Base-by-base conservation (phyloP, 2,329 filamentous ascomycete genomes). In the Acrocalymma vagum region DNA sequence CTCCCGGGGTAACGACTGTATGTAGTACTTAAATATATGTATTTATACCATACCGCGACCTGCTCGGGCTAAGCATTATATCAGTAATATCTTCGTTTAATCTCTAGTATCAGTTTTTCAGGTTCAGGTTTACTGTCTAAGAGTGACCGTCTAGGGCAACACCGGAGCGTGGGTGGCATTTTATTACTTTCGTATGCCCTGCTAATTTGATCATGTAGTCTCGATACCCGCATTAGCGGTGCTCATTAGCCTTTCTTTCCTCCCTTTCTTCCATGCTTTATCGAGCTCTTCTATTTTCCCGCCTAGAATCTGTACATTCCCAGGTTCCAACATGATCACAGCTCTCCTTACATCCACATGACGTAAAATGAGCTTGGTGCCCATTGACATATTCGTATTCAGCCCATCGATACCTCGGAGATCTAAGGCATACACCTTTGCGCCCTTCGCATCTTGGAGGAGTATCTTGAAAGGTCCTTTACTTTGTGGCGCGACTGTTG, bases 231-330 rank as follows among this genome's bases (percentile, higher is more conserved):
- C 36, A 16, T 46, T 63, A 8, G 85, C 80, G 9, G 78, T 80
- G 34, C 81, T 79, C 62, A 83, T 84, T 45, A 97, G 68, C 50
- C 82, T 80, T 32, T 78, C 79, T 67, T 96, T 85, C 50, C 88
- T 79, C 2, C 83, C 83, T 10, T 85, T 82, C 30, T 78, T 78
- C 93, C 93, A 97, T 6, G 78, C 78, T 62, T 83, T 85, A 62
- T 97, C 89, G 78, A 91, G 82, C 0, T 75, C 76, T 38, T 96
- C 91, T 29, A 97, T 80, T 72, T 89, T 95, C 0, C 94, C 94
- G 2, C 94, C 94, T n/a, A 96, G 70, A 2, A 95, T 63, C n/a
- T 81, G 78, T 38, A 84, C 85, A 41, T 70, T 83, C 2, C 73
- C 74, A 1, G 89, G 85, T 48, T 90, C 86, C 14, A 99, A 74